phyloP scores from a whole-genome alignment of 192 early-diverging fungal species.

The Powellomyces hirtus region DNA sequence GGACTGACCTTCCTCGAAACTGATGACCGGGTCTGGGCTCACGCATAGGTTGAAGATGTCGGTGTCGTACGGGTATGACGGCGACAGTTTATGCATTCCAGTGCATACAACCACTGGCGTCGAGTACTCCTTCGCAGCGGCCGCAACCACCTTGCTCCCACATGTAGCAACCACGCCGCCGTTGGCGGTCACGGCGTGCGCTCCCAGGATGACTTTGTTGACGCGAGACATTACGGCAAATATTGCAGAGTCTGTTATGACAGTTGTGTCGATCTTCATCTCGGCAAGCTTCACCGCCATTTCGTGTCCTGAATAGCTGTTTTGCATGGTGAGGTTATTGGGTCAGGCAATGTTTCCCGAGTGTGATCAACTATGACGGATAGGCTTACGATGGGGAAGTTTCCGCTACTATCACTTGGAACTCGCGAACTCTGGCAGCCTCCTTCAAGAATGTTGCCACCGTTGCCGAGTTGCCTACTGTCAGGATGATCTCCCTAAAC shows the following conservation, averaged over 20 bases:
- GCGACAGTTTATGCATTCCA: constrained; percentile 85
- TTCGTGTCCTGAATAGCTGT: constrained; percentile 78
- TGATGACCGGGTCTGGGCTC: constrained; percentile 76
- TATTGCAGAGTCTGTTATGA: constrained; percentile 88
- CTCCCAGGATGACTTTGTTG: constrained; percentile 93
- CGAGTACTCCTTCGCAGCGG: constrained; percentile 88
- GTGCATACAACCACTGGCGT: constrained; percentile 92
- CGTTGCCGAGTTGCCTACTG: constrained; percentile 81
- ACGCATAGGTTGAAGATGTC: constrained; percentile 76
- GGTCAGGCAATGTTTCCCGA: not conserved
- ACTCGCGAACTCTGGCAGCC: constrained; percentile 80
- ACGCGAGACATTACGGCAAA: constrained; percentile 98
- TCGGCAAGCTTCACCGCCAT: constrained; percentile 72
- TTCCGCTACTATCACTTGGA: constrained; percentile 95
- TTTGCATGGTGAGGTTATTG: not conserved
- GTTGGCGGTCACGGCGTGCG: constrained; percentile 89
- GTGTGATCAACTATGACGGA: not conserved
- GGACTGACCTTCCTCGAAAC: constrained; percentile 74
- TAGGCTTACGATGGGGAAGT: constrained; percentile 78
- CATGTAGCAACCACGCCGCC: constrained; percentile 83
- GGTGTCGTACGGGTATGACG: constrained; percentile 83
- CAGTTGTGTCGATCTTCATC: constrained; percentile 84
- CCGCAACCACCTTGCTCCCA: constrained; percentile 79
- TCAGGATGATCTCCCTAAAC: constrained; percentile 91
- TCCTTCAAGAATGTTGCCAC: constrained; percentile 82